phyloP scores from a whole-genome alignment of 2,329 filamentous ascomycete genomes.

The Calonectria hongkongensis region DNA sequence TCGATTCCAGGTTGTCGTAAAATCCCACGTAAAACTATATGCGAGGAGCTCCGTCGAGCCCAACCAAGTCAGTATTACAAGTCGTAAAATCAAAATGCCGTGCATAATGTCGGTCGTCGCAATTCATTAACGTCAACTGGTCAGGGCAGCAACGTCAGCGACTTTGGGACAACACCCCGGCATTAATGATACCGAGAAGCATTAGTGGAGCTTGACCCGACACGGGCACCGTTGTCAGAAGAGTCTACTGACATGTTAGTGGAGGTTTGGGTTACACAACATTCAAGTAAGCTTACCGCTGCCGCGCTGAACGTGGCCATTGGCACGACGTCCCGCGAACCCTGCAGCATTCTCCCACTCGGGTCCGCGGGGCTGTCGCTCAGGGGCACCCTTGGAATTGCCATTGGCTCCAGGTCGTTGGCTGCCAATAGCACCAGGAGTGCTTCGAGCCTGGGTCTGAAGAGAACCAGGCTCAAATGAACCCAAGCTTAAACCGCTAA shows the following conservation, averaged over 20 bases:
- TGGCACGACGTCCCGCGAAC: conserved; percentile 73
- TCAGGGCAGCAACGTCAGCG: conserved; percentile 38
- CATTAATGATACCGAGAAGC: conserved; percentile 62
- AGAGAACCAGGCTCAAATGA: conserved; percentile 68
- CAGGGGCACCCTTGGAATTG: conserved; percentile 69
- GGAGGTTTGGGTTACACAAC: background rate
- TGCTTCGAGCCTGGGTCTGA: conserved; percentile 63
- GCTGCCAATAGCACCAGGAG: conserved; percentile 79
- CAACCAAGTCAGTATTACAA: conserved; percentile 61
- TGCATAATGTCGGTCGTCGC: conserved; percentile 54
- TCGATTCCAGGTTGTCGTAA: conserved; percentile 49
- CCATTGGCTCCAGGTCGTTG: conserved; percentile 73
- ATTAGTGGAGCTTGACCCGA: conserved; percentile 59
- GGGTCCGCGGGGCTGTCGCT: conserved; percentile 79
- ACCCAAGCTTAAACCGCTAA: conserved; percentile 71
- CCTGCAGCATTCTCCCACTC: conserved; percentile 75
- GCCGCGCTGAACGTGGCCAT: conserved; percentile 77
- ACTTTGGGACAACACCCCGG: conserved; percentile 27
- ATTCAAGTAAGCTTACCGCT: conserved; percentile 70
- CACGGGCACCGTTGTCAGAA: conserved; percentile 65
- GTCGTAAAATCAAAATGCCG: conserved; percentile 60
- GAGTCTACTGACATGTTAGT: conserved; percentile 60
- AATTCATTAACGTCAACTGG: conserved; percentile 51
- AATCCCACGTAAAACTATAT: conserved; percentile 58
- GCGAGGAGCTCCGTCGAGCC: conserved; percentile 51